Evolutionary conservation across 139 green algal species (phyloP).

Genomic region (Chlorella vulgaris): DNA sequence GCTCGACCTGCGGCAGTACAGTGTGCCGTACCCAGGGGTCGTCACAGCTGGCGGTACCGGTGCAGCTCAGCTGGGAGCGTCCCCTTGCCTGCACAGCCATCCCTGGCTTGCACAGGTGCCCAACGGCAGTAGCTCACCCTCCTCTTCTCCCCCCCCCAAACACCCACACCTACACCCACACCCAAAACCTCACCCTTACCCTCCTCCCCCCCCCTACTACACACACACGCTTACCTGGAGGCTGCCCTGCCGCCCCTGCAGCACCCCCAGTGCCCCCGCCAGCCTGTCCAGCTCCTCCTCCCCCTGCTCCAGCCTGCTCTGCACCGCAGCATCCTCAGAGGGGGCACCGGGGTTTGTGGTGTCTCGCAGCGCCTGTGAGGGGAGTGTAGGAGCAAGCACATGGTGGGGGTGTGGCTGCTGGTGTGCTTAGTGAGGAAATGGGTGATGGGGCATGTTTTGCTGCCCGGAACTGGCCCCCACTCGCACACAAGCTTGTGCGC

Average conservation of each 20-base stretch:
- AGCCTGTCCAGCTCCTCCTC: not conserved
- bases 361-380: not conserved
- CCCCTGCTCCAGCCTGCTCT: not conserved
- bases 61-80: too few species aligned
- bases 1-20: conserved; percentile 51
- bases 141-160: not conserved
- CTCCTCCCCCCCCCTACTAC: not conserved
- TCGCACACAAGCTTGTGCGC: not conserved
- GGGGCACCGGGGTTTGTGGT: not conserved
- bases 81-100: not conserved
- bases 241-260: conserved; percentile 14
- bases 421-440: too few species aligned
- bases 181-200: not conserved
- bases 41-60: too few species aligned
- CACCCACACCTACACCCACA: too few species aligned
- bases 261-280: not conserved
- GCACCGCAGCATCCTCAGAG: not conserved
- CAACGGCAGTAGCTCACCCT: not conserved
- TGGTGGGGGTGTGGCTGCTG: too few species aligned
- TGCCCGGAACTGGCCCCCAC: too few species aligned
- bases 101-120: not conserved
- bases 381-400: not conserved
- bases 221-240: not conserved
- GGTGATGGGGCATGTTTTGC: too few species aligned
- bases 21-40: not conserved